These are phyloP conservation scores for Naegleria lovaniensis DNA, from an alignment of 208 protist genomes.

Conservation along the genomic window DNA sequence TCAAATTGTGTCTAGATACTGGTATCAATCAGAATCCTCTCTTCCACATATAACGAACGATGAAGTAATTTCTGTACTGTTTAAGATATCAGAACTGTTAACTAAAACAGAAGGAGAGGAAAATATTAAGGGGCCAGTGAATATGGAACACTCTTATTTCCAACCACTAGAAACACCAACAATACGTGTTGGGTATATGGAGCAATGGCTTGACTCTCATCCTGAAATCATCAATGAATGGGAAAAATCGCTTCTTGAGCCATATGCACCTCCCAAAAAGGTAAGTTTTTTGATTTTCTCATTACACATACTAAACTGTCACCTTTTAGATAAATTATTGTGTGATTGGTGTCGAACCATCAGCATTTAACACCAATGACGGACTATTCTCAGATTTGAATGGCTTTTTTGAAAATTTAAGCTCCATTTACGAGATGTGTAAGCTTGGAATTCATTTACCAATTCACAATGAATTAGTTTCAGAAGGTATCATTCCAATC, in stretches of 20 bases:
- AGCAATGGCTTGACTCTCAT: neutral
- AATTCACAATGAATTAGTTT: neutral
- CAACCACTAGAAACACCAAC: neutral
- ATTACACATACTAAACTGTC: too few relatives aligned
- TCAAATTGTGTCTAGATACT: neutral
- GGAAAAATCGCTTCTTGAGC: slow-evolving; percentile 2
- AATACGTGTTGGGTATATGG: neutral
- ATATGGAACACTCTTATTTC: neutral
- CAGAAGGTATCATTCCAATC: neutral
- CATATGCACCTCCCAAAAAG: neutral
- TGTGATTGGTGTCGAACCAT: neutral
- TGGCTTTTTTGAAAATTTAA: neutral
- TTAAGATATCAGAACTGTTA: neutral
- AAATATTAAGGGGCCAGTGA: neutral
- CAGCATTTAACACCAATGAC: neutral
- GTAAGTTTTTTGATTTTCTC: neutral
- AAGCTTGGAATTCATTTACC: neutral
- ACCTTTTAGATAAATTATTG: neutral
- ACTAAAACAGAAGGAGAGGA: neutral
- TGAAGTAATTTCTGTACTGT: neutral
- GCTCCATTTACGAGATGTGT: neutral
- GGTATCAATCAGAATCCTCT: neutral
- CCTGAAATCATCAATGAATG: neutral
- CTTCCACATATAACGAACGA: neutral
- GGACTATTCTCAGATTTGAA: neutral